phyloP scores from a whole-genome alignment of 2,329 filamentous ascomycete genomes.

The Colletotrichum sp. region DNA sequence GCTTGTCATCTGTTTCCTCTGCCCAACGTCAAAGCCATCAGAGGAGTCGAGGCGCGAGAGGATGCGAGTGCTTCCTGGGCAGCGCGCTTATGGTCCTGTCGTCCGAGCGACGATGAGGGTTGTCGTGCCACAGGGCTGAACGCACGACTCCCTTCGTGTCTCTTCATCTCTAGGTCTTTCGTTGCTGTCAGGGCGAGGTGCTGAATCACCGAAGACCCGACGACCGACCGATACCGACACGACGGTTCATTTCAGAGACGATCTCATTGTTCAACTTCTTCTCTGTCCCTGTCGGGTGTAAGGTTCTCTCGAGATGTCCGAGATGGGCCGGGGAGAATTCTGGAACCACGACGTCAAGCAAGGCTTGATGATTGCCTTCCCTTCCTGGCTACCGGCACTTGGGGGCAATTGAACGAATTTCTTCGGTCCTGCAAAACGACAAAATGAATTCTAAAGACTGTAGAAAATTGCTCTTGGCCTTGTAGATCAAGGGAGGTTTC shows the following conservation, averaged over 20 bases:
- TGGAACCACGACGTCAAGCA: not conserved
- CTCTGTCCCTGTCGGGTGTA: not conserved
- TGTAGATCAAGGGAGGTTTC: slow-evolving; percentile 1
- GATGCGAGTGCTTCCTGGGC: not conserved
- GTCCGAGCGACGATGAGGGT: not conserved
- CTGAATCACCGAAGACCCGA: not conserved
- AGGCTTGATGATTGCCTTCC: not conserved
- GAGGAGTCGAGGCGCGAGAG: not conserved
- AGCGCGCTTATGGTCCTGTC: not conserved
- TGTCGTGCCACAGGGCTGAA: not conserved
- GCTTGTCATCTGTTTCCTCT: slow-evolving; percentile 1
- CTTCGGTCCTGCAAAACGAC: not conserved
- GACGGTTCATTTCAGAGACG: not conserved
- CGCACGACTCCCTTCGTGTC: not conserved
- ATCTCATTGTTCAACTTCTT: not conserved
- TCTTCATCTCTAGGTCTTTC: not conserved
- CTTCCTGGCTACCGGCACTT: not conserved
- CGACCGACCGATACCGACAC: not conserved
- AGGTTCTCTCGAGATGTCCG: slow-evolving; percentile 3
- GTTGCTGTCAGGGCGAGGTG: not conserved
- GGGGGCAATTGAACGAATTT: not conserved
- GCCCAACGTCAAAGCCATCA: not conserved
- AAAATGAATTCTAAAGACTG: not conserved
- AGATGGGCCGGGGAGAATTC: not conserved
- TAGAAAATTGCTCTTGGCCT: no score